A percentile compares a stretch with the other conserved stretches of the same genome.
Evolutionary conservation across 108 stramenopile species (phyloP).

Genomic region (Schizochytrium sp.): DNA sequence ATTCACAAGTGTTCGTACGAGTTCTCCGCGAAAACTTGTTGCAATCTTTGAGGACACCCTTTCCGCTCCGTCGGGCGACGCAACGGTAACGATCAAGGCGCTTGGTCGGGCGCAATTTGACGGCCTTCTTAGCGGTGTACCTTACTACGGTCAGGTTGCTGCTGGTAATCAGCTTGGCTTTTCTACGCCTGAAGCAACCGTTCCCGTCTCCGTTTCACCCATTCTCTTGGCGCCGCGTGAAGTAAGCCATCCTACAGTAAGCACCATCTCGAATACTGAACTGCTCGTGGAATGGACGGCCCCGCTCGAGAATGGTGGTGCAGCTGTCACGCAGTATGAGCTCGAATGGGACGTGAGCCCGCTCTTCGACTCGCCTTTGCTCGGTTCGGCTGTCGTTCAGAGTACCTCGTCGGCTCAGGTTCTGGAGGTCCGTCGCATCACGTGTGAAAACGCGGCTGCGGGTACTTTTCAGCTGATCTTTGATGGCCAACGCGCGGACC

Average conservation of each 20-base stretch:
- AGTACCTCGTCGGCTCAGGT: background rate
- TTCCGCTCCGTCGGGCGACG: background rate
- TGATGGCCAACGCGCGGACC: background rate
- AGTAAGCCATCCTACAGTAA: background rate
- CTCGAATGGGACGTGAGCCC: slow-evolving; percentile 62
- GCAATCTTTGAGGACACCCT: background rate
- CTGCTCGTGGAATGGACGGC: slow-evolving; percentile 37
- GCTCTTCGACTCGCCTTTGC: slow-evolving; percentile 32
- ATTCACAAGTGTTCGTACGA: background rate
- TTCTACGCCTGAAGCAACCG: background rate
- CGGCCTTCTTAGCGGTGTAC: background rate
- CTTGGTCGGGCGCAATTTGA: background rate
- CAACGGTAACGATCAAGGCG: background rate
- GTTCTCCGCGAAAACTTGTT: background rate
- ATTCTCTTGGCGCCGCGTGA: background rate
- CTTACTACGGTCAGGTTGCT: background rate
- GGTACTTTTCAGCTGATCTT: background rate
- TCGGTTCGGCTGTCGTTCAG: background rate
- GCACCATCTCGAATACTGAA: background rate
- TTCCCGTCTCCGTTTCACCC: background rate
- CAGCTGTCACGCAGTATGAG: slow-evolving; percentile 54
- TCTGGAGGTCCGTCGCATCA: background rate
- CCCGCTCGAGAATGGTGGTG: slow-evolving; percentile 58
- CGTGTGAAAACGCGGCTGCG: background rate
- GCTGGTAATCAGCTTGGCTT: background rate